These are phyloP conservation scores for Ilex asprella DNA, from an alignment of 257 asterid genomes.

Conservation along the genomic window DNA sequence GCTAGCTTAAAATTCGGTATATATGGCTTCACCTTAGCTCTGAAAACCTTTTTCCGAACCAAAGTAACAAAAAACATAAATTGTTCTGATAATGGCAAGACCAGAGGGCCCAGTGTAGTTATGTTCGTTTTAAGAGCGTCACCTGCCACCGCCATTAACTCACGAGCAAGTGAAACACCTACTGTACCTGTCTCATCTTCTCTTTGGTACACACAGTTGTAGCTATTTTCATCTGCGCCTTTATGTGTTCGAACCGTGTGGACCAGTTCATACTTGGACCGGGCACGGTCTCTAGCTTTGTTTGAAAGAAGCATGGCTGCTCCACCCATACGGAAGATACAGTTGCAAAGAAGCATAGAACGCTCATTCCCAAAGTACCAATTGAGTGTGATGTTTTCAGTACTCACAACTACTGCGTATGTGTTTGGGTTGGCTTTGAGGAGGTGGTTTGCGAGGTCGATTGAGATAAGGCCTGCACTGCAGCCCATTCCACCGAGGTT, in stretches of 20 bases:
- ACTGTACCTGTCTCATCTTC: constrained; percentile 34
- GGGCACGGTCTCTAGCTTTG: constrained; percentile 20
- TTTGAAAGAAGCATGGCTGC: constrained; percentile 51
- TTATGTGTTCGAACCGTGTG: constrained; percentile 51
- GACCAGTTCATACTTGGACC: constrained; percentile 42
- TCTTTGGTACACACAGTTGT: constrained; percentile 37
- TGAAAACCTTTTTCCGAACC: constrained; percentile 23
- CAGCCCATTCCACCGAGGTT: constrained; percentile 61
- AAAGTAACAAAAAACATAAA: constrained; percentile 28
- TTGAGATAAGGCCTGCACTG: constrained; percentile 41
- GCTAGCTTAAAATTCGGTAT: constrained; percentile 44
- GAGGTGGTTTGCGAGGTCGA: constrained; percentile 39
- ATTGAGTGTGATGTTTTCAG: constrained; percentile 42
- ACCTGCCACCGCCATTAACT: constrained; percentile 46
- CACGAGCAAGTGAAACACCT: constrained; percentile 38
- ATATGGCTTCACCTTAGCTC: constrained; percentile 29
- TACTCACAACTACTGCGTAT: constrained; percentile 49
- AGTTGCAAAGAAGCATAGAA: constrained; percentile 34
- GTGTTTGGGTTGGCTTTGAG: constrained; percentile 34
- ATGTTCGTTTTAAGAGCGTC: constrained; percentile 44
- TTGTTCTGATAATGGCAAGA: constrained; percentile 47
- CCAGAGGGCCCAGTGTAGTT: constrained; percentile 31
- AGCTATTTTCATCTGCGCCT: constrained; percentile 39
- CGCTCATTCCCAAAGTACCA: constrained; percentile 42
- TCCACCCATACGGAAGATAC: constrained; percentile 49